phyloP scores from a whole-genome alignment of 2,329 filamentous ascomycete species.

The Hymenotorrendiella dingleyae region DNA sequence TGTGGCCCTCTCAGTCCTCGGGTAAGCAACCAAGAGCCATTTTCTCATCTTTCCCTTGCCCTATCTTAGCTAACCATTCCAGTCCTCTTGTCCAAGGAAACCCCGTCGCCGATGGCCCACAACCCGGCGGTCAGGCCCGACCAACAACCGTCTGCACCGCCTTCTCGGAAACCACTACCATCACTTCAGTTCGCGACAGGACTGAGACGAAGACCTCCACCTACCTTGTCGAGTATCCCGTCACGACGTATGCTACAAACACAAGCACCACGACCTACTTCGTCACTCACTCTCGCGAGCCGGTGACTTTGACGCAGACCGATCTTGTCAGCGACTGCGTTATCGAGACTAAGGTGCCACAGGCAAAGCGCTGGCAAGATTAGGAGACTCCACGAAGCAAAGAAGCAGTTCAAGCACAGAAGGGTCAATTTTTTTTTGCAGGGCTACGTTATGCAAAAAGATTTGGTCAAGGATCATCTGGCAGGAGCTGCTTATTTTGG shows the following conservation, averaged over 20 bases:
- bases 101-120: background rate
- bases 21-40: background rate
- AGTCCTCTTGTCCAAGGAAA: background rate
- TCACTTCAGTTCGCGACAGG: background rate
- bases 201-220: background rate
- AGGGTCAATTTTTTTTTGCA: too few relatives aligned
- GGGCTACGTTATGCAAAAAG: too few relatives aligned
- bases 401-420: too few relatives aligned
- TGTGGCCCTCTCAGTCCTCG: background rate
- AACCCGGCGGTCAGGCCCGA: background rate
- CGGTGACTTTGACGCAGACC: background rate
- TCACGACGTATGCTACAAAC: background rate
- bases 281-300: background rate
- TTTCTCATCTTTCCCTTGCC: background rate
- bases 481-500: too few relatives aligned
- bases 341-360: background rate
- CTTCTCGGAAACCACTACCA: background rate
- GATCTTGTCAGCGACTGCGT: background rate
- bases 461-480: too few relatives aligned
- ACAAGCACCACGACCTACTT: background rate
- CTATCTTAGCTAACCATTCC: background rate
- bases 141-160: background rate
- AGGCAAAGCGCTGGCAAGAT: too few relatives aligned
- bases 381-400: too few relatives aligned
- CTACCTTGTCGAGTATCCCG: background rate